Evolutionary conservation across 176 grass and related monocot genomes (phyloP).

Genomic region (Chrysopogon serrulatus): DNA sequence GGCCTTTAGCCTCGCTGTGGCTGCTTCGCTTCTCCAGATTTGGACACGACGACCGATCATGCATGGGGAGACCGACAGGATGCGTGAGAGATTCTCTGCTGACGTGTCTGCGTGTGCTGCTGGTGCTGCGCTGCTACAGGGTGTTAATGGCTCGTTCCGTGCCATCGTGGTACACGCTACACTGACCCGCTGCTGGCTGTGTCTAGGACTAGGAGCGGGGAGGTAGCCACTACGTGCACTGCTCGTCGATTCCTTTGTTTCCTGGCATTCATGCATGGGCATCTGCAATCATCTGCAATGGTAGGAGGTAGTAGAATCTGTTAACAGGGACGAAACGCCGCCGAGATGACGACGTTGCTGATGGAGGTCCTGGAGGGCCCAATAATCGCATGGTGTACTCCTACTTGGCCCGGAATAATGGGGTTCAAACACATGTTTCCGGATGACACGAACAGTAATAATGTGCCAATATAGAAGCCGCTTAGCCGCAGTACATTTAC

Average conservation of each 20-base stretch:
- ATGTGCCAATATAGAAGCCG: neutral
- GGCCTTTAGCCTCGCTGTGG: neutral
- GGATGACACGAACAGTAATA: neutral
- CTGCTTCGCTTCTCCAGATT: constrained; percentile 38
- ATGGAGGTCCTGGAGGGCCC: neutral
- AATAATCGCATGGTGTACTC: neutral
- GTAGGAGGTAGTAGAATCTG: neutral
- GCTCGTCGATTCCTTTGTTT: neutral
- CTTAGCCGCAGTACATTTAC: neutral
- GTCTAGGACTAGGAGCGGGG: too few species aligned
- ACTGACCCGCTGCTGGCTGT: neutral
- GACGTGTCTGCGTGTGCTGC: neutral
- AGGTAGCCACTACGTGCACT: neutral
- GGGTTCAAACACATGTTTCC: neutral
- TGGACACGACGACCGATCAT: constrained; percentile 31
- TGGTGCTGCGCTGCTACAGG: neutral
- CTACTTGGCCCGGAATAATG: neutral
- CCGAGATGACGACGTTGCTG: neutral
- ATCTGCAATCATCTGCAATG: neutral
- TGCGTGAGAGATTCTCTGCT: constrained; percentile 21
- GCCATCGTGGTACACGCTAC: constrained; percentile 11
- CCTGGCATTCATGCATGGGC: neutral
- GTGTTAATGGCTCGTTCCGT: constrained; percentile 20
- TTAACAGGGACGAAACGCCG: neutral
- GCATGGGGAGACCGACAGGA: neutral